Percentiles rank a stretch among this genome's conserved stretches.
Evolutionary conservation across 1,139 yeast genomes (phyloP).

Genomic region (Taphrina populina): DNA sequence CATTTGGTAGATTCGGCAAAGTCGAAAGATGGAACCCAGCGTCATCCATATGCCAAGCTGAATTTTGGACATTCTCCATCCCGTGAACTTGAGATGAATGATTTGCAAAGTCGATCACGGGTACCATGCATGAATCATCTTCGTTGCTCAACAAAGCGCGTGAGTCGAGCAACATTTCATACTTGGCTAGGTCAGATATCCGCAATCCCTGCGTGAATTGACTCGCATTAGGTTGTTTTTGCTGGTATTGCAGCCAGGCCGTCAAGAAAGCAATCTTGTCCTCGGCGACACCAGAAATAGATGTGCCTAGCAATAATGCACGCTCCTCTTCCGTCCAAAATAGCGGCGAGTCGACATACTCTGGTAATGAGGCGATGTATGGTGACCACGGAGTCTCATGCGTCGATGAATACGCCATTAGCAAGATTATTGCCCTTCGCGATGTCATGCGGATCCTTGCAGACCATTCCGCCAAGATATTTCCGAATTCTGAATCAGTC

Average conservation of each 20-base stretch:
- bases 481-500: background rate
- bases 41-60: constrained; percentile 10
- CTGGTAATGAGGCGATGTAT: constrained; percentile 7
- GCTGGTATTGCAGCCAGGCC: constrained; percentile 19
- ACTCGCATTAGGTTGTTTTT: background rate
- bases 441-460: constrained; percentile 3
- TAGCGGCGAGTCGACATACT: background rate
- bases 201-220: background rate
- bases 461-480: constrained; percentile 2
- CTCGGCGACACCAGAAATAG: constrained; percentile 14
- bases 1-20: background rate
- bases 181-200: background rate
- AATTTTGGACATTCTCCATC: constrained; percentile 1
- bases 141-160: constrained; percentile 16
- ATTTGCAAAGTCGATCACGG: constrained; percentile 20
- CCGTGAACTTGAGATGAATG: constrained; percentile 10
- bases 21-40: background rate
- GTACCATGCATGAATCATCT: constrained; percentile 20
- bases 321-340: constrained; percentile 3
- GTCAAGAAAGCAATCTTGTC: constrained; percentile 8
- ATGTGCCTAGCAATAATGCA: constrained; percentile 4
- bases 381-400: constrained; percentile 16
- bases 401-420: constrained; percentile 6
- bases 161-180: constrained; percentile 18
- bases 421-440: constrained; percentile 7